Evolutionary conservation across 306 rosid species (phyloP).

Genomic region (Vicia villosa): DNA sequence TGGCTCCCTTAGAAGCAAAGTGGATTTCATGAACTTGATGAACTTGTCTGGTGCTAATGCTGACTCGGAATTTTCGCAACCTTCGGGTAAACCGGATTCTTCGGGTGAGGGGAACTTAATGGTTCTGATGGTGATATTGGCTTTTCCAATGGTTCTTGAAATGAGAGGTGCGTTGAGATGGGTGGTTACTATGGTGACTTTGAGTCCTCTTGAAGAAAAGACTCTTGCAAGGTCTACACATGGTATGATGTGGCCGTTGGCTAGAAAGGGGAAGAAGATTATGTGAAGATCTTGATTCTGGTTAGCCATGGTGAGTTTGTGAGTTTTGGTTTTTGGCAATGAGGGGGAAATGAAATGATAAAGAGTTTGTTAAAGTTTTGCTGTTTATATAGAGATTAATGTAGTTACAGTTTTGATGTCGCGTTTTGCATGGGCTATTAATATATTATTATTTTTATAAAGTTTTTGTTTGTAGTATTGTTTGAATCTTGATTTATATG

Average conservation of each 20-base stretch:
- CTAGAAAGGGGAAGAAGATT: conserved; percentile 40
- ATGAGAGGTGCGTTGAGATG: conserved; percentile 32
- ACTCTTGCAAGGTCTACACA: conserved; percentile 41
- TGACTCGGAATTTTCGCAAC: conserved; percentile 44
- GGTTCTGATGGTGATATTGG: conserved; percentile 26
- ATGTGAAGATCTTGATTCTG: conserved; percentile 29
- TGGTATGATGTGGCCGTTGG: conserved; percentile 45
- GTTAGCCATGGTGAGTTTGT: conserved; percentile 15
- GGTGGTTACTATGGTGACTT: conserved; percentile 40
- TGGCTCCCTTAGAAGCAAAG: conserved; percentile 33
- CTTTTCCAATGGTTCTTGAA: conserved; percentile 39
- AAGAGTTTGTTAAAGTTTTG: not conserved
- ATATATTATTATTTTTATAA: not conserved
- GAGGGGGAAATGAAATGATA: not conserved
- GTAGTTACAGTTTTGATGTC: not conserved
- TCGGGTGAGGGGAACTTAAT: conserved; percentile 42
- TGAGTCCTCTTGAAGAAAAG: conserved; percentile 33
- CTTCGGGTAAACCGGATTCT: conserved; percentile 53
- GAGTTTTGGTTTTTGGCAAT: not conserved
- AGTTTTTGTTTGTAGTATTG: not conserved
- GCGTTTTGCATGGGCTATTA: conserved; percentile 20
- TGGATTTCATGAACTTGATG: conserved; percentile 45
- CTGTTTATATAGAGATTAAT: not conserved
- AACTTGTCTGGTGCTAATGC: conserved; percentile 9
- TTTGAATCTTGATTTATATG: not conserved